Base-by-base conservation (phyloP, 2,329 filamentous ascomycete species). In the Aspergillus uvarum region DNA sequence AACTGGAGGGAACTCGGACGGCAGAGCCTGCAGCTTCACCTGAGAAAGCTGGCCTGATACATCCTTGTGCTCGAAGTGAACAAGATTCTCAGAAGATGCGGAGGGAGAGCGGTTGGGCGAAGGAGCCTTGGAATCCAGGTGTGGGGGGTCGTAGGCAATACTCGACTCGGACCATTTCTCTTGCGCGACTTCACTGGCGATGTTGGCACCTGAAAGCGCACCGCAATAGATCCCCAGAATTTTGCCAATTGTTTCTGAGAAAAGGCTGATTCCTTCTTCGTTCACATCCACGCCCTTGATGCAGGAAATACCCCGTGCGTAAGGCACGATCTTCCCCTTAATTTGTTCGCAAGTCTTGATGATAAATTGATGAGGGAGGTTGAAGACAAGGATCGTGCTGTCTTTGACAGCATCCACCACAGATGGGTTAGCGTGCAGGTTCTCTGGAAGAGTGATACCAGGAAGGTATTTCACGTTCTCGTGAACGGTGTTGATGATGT, bases 381-480 rank as follows among this genome's bases (percentile, higher is more conserved):
- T 98, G 85, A 99, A 99, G 74, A 99, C 84, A 64, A 99, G 86
- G 64, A 99, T 91, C 26, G 91, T 91, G 26, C 93, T 90, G 76
- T 90, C 87, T 72, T 88, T 87, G 73, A 95, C 94, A 19, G 95
- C 86, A 62, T 93, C 90, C 60, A 76, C 75, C 51, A 79, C 81
- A 11, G 74, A 77, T 12, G 76, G 77, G 60, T 78, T 79, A 59
- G 77, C 77, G 59, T 72, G 73, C 38, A 79, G 64, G 76, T 99
- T 99, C 62, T 82, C 71, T 4, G 95, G 95, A 2, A 99, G 85
- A 32, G 84, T 81, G 72, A 99, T 90, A 69, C 87, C 87, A n/a
- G 94, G 92, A 10, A 99, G 89, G 80, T 99, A 99, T 79, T 98
- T 99, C 80, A 96, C 84, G 78, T 99, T 99, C 81, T 99, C 95